Evolutionary conservation across 2,329 filamentous ascomycete genomes (phyloP).

Genomic region (Phialocephala sp.): DNA sequence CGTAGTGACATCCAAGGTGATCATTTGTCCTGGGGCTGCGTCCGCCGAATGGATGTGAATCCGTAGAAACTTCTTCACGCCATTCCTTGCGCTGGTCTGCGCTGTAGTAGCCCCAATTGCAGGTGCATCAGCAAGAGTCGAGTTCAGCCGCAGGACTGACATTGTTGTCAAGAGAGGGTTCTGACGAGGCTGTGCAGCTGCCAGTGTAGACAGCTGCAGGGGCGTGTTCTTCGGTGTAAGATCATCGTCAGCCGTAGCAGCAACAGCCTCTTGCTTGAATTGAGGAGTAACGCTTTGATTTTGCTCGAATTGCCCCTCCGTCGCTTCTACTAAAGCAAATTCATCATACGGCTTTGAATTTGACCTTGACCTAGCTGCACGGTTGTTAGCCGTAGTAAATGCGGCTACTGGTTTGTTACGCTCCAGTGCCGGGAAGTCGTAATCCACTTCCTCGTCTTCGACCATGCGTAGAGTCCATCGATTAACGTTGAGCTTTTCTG

Average conservation of each 20-base stretch:
- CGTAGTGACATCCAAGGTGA: slow-evolving; percentile 77
- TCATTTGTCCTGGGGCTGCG: slow-evolving; percentile 72
- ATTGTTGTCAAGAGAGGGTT: slow-evolving; percentile 68
- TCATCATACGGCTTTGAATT: slow-evolving; percentile 82
- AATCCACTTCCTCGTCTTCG: slow-evolving; percentile 82
- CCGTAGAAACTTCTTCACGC: slow-evolving; percentile 72
- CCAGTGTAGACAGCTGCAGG: slow-evolving; percentile 33
- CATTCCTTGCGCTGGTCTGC: slow-evolving; percentile 48
- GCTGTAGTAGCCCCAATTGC: slow-evolving; percentile 44
- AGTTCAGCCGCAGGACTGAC: slow-evolving; percentile 56
- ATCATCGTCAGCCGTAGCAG: slow-evolving; percentile 50
- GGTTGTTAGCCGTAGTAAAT: slow-evolving; percentile 83
- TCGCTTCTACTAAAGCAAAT: slow-evolving; percentile 79
- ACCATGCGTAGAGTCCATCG: slow-evolving; percentile 85
- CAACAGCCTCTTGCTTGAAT: slow-evolving; percentile 60
- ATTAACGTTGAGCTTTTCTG: slow-evolving; percentile 76
- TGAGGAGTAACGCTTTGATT: slow-evolving; percentile 73
- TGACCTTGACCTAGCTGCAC: slow-evolving; percentile 62
- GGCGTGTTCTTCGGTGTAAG: slow-evolving; percentile 45
- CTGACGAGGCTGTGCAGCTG: slow-evolving; percentile 48
- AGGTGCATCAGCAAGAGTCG: slow-evolving; percentile 61
- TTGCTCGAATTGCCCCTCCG: slow-evolving; percentile 68
- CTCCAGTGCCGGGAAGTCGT: slow-evolving; percentile 81
- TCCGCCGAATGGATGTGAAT: slow-evolving; percentile 76
- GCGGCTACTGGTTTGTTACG: slow-evolving; percentile 75